Evolutionary conservation across 192 early-diverging fungal species (phyloP), one percentile per base, ranked within the genome.

Genomic region (Spinellus fusiger): DNA sequence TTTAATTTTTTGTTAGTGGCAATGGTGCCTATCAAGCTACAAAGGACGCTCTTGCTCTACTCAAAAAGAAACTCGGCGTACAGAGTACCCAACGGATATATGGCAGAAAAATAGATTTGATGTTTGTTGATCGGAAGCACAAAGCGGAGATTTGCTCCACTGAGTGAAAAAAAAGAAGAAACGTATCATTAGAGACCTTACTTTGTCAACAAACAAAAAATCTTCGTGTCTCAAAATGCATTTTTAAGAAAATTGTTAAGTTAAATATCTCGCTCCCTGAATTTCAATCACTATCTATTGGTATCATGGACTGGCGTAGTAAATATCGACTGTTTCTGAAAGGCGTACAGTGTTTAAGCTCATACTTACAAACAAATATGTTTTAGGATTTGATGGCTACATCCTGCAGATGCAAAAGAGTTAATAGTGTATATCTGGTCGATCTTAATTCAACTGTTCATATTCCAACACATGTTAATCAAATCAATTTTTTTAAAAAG

Each of bases 131-230:
- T n/a, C 52, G n/a, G 16, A 54, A 54, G 20, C 28, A 54, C 52
- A 54, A 54, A 49, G 49, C 33, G 52, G 52, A 54, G 27, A 13
- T 54, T 54, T 54, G 52, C 52, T 54, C 32, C 16, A 33, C 32
- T 54, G 52, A 54, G 52, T 54, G 52, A 28, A 54, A 54, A 54
- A 54, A 54, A 54, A 37, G 13, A 37, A 54, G 52, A 54, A 16
- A 54, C 31, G 52, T 54, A 33, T 54, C 52, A 32, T 2, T 54
- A 54, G 32, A 54, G 52, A 54, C 52, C 52, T 54, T 54, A 16
- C 15, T 33, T 7, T 54, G 52, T n/a, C 32, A 54, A 31, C 52
- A 54, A 20, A 54, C 31, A 54, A 54, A 34, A 22, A 54, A 54
- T 54, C 52, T 54, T 54, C 52, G 52, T 54, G 52, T 54, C 0